Evolutionary conservation across 306 rosid genomes (phyloP), one percentile per base, ranked within the genome.

Genomic region (Dalbergia oliveri): DNA sequence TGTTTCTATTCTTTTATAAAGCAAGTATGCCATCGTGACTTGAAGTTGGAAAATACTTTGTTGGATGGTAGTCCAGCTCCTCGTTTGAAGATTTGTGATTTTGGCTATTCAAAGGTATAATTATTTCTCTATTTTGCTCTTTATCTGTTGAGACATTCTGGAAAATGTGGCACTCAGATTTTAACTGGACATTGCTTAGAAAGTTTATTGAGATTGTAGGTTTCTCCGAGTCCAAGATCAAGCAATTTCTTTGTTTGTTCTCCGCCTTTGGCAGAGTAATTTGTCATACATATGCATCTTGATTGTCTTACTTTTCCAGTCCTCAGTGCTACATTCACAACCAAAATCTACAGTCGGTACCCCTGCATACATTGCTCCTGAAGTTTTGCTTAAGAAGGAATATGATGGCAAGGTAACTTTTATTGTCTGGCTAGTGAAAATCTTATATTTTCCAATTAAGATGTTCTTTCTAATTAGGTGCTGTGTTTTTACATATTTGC

Each of bases 291-390:
- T 74, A 67, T 80, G 71, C 84, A 86, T 75, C 70, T 68, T 74
- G 59, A 50, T 43, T 66, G 66, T 86, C 74, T 44, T 76, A 47
- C 65, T 49, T 66, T 83, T 77, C 75, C 90, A 94, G 97, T 94
- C 99, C 39, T 94, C 97, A 0, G 97, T 94, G 76, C 87, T 94
- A 64, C 98, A 94, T 81, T 94, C 98, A 13, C 98, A 94, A 87
- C 98, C 98, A 76, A 94, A 92, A 86, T 94, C 98, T 68, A 94
- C 98, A 0, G 98, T 94, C 72, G 98, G 98, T 39, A 94, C 98
- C 60, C 98, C 98, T 58, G 98, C 98, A 47, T 94, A 94, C 69
- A 94, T 94, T 41, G 98, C 98, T 66, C 98, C 98, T 26, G 98
- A 94, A 84, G 97, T 94, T 77, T 88, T 94, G 75, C 97, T 92